Percentiles rank a stretch among this genome's conserved stretches.
Conservation (phyloP, 305 asterid genomes). For the Solanum hybrid region DNA sequence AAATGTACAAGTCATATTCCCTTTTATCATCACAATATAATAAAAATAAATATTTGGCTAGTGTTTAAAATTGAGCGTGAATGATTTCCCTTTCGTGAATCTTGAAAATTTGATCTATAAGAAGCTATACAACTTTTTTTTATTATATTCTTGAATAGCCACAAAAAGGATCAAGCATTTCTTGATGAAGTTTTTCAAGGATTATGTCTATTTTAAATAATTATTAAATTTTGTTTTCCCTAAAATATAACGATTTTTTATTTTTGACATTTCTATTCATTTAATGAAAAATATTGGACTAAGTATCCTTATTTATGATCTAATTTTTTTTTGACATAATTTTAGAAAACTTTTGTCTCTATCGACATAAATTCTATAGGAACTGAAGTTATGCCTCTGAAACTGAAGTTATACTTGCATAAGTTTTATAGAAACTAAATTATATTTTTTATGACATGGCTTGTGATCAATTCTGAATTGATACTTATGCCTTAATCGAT, state of each 20-base stretch:
- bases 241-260: not conserved
- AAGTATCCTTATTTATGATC: not conserved
- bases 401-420: not conserved
- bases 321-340: not conserved
- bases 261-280: not conserved
- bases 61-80: not conserved
- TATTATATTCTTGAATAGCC: slow-evolving; percentile 4
- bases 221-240: not conserved
- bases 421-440: not conserved
- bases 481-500: not conserved
- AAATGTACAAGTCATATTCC: not conserved
- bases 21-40: not conserved
- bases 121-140: not conserved
- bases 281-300: not conserved
- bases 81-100: not conserved
- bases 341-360: not conserved
- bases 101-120: not conserved
- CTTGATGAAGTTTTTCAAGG: not conserved
- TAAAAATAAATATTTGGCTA: not conserved
- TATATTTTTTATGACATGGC: not conserved
- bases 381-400: not conserved
- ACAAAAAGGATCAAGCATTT: not conserved
- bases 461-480: not conserved
- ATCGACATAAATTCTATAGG: not conserved
- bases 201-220: not conserved